Evolutionary conservation across 352 stramenopile species (phyloP).

Genomic region (Phytophthora pinifolia): DNA sequence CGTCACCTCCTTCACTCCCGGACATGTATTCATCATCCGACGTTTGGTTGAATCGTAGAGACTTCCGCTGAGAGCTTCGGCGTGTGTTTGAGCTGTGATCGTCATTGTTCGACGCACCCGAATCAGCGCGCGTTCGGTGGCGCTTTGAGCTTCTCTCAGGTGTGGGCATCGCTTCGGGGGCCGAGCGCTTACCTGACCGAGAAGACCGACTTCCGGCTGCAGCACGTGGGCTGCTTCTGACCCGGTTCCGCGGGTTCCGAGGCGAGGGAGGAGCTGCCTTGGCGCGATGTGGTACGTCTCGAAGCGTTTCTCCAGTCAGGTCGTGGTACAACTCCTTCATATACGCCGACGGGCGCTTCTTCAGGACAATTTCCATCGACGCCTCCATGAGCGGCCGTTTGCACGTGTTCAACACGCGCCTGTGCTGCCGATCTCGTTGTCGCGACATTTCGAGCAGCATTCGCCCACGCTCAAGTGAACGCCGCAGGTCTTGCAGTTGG

Average conservation of each 20-base stretch:
- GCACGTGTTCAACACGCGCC: slow-evolving; percentile 67
- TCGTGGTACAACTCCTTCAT: slow-evolving; percentile 76
- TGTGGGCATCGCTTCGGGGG: slow-evolving; percentile 3
- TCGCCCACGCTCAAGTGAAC: slow-evolving; percentile 74
- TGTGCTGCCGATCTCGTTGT: slow-evolving; percentile 85
- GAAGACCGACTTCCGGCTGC: slow-evolving; percentile 9
- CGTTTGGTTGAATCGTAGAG: slow-evolving; percentile 20
- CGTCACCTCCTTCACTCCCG: slow-evolving; percentile 6
- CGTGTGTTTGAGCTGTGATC: slow-evolving; percentile 16
- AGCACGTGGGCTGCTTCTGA: slow-evolving; percentile 25
- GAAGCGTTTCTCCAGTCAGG: slow-evolving; percentile 57
- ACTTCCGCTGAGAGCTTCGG: slow-evolving; percentile 24
- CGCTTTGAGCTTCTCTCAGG: slow-evolving; percentile 32
- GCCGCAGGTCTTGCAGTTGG: slow-evolving; percentile 74
- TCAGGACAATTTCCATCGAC: slow-evolving; percentile 74
- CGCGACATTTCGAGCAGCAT: slow-evolving; percentile 87
- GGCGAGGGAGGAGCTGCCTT: slow-evolving; percentile 20
- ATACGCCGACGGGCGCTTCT: slow-evolving; percentile 59
- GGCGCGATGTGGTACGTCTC: slow-evolving; percentile 44
- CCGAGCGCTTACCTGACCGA: slow-evolving; percentile 19
- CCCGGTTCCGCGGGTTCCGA: slow-evolving; percentile 22
- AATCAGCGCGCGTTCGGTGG: slow-evolving; percentile 28
- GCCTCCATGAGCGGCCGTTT: slow-evolving; percentile 63
- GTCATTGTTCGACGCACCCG: slow-evolving; percentile 15
- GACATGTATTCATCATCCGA: slow-evolving; percentile 19